A percentile compares a stretch with the other conserved stretches of the same genome.
Evolutionary conservation across 2,329 filamentous ascomycete genomes (phyloP).

Genomic region (Penicillium janthinellum): DNA sequence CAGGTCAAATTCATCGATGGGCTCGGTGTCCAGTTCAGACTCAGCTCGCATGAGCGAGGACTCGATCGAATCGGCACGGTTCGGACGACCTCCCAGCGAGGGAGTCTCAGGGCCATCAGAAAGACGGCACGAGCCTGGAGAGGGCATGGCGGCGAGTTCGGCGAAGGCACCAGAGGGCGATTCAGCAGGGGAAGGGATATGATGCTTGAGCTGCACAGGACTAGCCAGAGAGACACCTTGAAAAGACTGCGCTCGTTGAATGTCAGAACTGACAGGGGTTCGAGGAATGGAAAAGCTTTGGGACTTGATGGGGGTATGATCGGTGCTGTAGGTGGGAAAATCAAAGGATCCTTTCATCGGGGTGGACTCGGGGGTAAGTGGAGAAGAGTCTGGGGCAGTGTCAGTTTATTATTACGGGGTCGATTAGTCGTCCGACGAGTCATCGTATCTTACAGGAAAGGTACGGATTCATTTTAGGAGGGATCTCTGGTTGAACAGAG

Average conservation of each 20-base stretch:
- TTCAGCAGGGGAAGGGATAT: conserved; percentile 51
- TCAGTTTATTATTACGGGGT: background rate
- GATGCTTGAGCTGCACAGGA: conserved; percentile 41
- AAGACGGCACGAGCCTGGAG: conserved; percentile 25
- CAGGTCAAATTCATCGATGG: conserved; percentile 53
- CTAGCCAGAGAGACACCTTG: conserved; percentile 47
- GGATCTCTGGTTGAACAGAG: conserved; percentile 43
- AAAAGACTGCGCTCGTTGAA: conserved; percentile 50
- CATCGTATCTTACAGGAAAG: conserved; percentile 21
- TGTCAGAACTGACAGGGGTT: conserved; percentile 40
- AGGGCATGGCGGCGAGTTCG: conserved; percentile 51
- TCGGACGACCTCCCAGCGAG: conserved; percentile 24
- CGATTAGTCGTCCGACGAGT: background rate
- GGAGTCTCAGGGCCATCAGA: conserved; percentile 34
- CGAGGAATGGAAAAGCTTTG: conserved; percentile 35
- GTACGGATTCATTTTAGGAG: conserved; percentile 58
- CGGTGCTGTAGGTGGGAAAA: conserved; percentile 41
- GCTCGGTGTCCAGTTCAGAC: conserved; percentile 47
- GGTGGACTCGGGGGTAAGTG: conserved; percentile 68
- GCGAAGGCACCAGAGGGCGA: conserved; percentile 57
- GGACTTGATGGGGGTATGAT: conserved; percentile 45
- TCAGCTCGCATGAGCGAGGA: conserved; percentile 37
- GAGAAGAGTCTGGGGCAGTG: conserved; percentile 34
- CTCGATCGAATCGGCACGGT: conserved; percentile 22
- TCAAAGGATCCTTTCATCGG: conserved; percentile 51